Evolutionary conservation across 2,329 filamentous ascomycete species (phyloP).

Genomic region (Sporothrix schenckii): DNA sequence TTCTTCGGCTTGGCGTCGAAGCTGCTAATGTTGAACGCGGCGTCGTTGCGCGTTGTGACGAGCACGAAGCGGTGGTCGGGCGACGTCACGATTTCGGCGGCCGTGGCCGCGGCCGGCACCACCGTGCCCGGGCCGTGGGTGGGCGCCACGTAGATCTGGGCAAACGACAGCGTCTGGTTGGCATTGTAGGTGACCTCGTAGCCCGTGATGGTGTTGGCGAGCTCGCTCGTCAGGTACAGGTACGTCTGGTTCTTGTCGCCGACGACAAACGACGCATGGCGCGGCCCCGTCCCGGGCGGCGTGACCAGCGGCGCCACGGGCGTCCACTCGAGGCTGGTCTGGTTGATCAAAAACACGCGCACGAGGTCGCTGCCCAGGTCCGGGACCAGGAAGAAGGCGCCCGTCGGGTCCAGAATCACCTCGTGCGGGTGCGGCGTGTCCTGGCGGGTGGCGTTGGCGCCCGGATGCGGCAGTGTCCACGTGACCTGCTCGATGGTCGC

Average conservation of each 20-base stretch:
- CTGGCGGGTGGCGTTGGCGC: constrained; percentile 53
- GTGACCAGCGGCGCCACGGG: constrained; percentile 48
- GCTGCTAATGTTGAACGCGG: constrained; percentile 54
- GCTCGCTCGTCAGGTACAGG: constrained; percentile 65
- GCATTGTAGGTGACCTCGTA: constrained; percentile 59
- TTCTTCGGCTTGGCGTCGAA: constrained; percentile 47
- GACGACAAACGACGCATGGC: constrained; percentile 64
- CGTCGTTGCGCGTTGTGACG: constrained; percentile 68
- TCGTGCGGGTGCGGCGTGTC: constrained; percentile 65
- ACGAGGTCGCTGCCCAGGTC: constrained; percentile 68
- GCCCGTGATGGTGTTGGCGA: constrained; percentile 59
- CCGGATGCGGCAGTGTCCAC: constrained; percentile 47
- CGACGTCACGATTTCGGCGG: constrained; percentile 61
- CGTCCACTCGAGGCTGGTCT: constrained; percentile 49
- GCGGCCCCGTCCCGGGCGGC: constrained; percentile 61
- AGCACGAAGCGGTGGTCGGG: constrained; percentile 65
- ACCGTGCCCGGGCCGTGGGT: constrained; percentile 51
- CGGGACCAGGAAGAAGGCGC: constrained; percentile 63
- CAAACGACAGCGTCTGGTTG: constrained; percentile 49
- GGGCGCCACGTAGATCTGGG: constrained; percentile 52
- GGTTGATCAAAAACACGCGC: constrained; percentile 59
- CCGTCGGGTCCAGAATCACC: constrained; percentile 66
- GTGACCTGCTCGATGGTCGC: constrained; percentile 45
- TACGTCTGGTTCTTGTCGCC: constrained; percentile 49
- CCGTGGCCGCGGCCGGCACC: constrained; percentile 50